phyloP scores from a whole-genome alignment of 2,329 filamentous ascomycete species.

The Verruconis gallopava region DNA sequence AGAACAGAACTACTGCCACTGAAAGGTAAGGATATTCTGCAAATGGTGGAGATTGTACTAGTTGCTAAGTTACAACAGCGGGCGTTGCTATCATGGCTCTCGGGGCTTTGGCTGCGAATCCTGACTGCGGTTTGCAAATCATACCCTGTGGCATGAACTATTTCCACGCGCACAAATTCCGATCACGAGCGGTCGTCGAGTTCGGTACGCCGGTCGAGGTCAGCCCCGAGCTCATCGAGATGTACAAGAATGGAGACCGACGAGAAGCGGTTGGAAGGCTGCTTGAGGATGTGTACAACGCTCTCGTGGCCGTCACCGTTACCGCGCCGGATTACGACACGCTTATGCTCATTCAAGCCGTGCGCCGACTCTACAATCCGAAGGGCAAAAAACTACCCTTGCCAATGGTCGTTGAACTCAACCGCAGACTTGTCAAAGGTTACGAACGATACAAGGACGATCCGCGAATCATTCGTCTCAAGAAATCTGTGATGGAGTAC shows the following conservation, averaged over 20 bases:
- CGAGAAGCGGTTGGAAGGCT: constrained; percentile 78
- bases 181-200: constrained; percentile 87
- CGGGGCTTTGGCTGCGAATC: constrained; percentile 72
- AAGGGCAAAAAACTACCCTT: constrained; percentile 88
- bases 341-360: constrained; percentile 91
- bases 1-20: constrained; percentile 80
- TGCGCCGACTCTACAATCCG: constrained; percentile 82
- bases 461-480: constrained; percentile 63
- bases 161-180: constrained; percentile 97
- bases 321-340: constrained; percentile 92
- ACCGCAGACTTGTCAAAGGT: constrained; percentile 77
- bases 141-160: constrained; percentile 99
- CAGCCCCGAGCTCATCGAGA: constrained; percentile 65
- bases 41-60: not conserved
- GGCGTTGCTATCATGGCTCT: constrained; percentile 97
- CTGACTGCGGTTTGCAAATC: constrained; percentile 81
- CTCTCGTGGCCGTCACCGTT: constrained; percentile 77
- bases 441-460: constrained; percentile 91
- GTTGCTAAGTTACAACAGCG: constrained; percentile 37
- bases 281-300: constrained; percentile 75
- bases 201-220: constrained; percentile 86
- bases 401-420: constrained; percentile 86
- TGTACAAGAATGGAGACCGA: constrained; percentile 67
- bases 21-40: constrained; percentile 41
- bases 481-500: constrained; percentile 66